These are phyloP conservation scores for Metschnikowia orientalis DNA, from an alignment of 805 yeast species.

Conservation along the genomic window DNA sequence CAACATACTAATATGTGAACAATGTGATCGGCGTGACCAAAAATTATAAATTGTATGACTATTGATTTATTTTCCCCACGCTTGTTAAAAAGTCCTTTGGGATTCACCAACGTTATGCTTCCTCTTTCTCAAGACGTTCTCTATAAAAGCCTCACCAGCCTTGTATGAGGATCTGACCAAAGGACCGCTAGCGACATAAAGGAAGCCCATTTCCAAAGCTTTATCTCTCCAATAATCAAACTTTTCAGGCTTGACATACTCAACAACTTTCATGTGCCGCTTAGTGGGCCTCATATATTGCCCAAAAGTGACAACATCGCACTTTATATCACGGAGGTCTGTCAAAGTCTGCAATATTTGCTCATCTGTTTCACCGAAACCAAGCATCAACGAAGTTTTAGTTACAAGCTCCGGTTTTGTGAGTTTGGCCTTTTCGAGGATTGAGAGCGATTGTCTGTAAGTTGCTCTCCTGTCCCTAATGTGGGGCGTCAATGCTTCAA, in stretches of 20 bases:
- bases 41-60: too few relatives aligned
- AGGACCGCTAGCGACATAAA: conserved; percentile 97
- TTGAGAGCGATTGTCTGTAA: conserved; percentile 79
- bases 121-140: conserved; percentile 82
- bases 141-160: conserved; percentile 97
- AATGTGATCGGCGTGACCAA: too few relatives aligned
- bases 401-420: conserved; percentile 74
- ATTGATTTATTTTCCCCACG: too few relatives aligned
- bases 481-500: conserved; percentile 89
- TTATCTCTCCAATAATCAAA: conserved; percentile 88
- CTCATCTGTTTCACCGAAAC: conserved; percentile 93
- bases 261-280: conserved; percentile 97
- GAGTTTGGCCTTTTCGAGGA: conserved; percentile 75
- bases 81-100: conserved; percentile 26
- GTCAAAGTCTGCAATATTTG: conserved; percentile 72
- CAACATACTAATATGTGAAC: too few relatives aligned
- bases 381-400: conserved; percentile 93
- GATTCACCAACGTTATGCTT: conserved; percentile 46
- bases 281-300: conserved; percentile 99
- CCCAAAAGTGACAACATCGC: conserved; percentile 97
- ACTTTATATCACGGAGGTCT: conserved; percentile 69
- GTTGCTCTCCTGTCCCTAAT: conserved; percentile 97
- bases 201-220: conserved; percentile 86
- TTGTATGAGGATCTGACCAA: conserved; percentile 93
- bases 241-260: conserved; percentile 88